Conservation (phyloP, 2,329 filamentous ascomycete species). For the Mollisiaceae sp. region DNA sequence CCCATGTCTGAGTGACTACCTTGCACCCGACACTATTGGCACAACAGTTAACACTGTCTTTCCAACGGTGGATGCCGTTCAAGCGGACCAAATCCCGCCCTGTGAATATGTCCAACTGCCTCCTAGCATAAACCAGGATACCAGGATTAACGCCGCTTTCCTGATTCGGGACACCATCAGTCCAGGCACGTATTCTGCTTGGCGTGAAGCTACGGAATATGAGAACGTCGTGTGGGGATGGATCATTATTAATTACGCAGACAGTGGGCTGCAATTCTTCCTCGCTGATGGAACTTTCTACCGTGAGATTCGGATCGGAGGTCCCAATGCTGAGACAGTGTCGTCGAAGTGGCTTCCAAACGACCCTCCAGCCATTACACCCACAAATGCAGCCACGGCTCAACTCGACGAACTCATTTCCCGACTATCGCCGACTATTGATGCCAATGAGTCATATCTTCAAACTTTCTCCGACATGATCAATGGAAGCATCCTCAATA, state of each 20-base stretch:
- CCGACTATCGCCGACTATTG: neutral
- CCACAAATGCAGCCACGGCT: conserved; percentile 37
- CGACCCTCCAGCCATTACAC: conserved; percentile 32
- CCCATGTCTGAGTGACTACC: conserved; percentile 17
- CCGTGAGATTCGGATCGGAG: conserved; percentile 39
- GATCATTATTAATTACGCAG: conserved; percentile 49
- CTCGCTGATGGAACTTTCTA: conserved; percentile 49
- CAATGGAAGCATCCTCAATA: conserved; percentile 14
- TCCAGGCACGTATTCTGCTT: neutral
- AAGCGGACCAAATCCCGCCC: conserved; percentile 8
- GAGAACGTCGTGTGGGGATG: conserved; percentile 39
- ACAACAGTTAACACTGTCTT: conserved; percentile 15
- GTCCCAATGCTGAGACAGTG: conserved; percentile 33
- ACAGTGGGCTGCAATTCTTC: conserved; percentile 51
- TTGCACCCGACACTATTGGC: conserved; percentile 13
- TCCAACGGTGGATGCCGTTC: conserved; percentile 12
- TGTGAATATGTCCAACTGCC: conserved; percentile 48
- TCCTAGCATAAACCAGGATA: conserved; percentile 48
- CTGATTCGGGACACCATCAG: conserved; percentile 28
- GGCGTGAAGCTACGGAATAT: conserved; percentile 10
- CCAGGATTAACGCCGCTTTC: conserved; percentile 47
- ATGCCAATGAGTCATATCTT: conserved; percentile 15
- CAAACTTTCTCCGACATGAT: conserved; percentile 16
- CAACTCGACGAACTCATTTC: conserved; percentile 15
- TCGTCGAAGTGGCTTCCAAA: conserved; percentile 45